These are phyloP conservation scores for Botrytis tulipae DNA, from an alignment of 2,329 filamentous ascomycete genomes.

Conservation along the genomic window DNA sequence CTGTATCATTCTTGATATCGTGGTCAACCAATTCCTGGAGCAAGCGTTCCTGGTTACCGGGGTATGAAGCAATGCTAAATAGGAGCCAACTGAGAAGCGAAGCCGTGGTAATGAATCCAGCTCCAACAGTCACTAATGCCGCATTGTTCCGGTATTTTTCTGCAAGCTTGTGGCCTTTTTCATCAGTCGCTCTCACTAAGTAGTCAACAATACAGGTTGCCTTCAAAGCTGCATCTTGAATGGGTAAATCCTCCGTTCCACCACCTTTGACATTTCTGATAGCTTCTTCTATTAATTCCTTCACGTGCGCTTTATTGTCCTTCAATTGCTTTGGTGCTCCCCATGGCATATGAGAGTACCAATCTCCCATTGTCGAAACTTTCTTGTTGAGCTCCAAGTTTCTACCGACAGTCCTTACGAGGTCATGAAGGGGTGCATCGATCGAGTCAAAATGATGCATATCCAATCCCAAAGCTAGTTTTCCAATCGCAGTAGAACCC, in stretches of 20 bases:
- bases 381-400: constrained; percentile 48
- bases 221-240: constrained; percentile 42
- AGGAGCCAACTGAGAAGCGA: constrained; percentile 48
- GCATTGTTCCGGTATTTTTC: constrained; percentile 37
- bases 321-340: constrained; percentile 42
- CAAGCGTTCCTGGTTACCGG: constrained; percentile 45
- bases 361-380: constrained; percentile 44
- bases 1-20: constrained; percentile 36
- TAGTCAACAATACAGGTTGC: constrained; percentile 39
- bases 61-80: constrained; percentile 45
- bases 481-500: constrained; percentile 45
- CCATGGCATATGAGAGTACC: constrained; percentile 47
- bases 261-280: constrained; percentile 36
- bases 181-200: constrained; percentile 43
- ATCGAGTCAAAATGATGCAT: constrained; percentile 44
- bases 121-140: constrained; percentile 44
- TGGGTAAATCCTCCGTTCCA: constrained; percentile 39
- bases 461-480: constrained; percentile 46
- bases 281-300: constrained; percentile 43
- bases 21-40: constrained; percentile 47
- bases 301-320: constrained; percentile 36
- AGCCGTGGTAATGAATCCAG: constrained; percentile 49
- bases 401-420: constrained; percentile 43
- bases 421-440: constrained; percentile 44
- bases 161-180: constrained; percentile 44